Base-by-base conservation (phyloP, 306 rosid genomes). In the Cotoneaster glaucophyllus region DNA sequence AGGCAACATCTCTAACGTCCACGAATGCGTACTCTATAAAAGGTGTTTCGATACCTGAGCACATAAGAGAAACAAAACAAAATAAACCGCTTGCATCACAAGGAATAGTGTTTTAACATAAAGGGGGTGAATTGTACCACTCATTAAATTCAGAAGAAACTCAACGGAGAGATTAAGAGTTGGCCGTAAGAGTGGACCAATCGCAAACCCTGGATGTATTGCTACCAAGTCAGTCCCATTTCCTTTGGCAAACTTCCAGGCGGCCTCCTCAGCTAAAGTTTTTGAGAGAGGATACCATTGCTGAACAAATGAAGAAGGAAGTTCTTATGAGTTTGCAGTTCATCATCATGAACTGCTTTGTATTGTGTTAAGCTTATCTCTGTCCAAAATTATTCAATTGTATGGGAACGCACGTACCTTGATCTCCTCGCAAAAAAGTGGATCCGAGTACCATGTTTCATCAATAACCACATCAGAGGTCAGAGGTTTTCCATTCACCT, bases 231-330 rank as follows among this genome's bases (percentile, higher is more conserved):
- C 82, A 10, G 78, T 78, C 6, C 67, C 73, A 34, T 78, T 74
- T 6, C 32, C 85, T 29, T 78, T 31, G 2, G 79, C 66, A 39
- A 74, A 78, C 39, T 43, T 74, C 82, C 77, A 73, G 10, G 85
- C 82, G 28, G 80, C 82, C 19, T 82, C 77, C 74, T 82, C 82
- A 21, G 85, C 85, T 37, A 82, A 74, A 6, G 77, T 78, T 26
- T 78, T 82, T 12, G 82, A 68, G 44, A 76, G 69, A 6, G 14
- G 0, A 37, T 67, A 73, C 79, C 78, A 78, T 2, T n/a, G 11
- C 82, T 77, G 79, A 4, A 67, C 29, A n/a, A 9, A 3, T n/a
- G 10, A 67, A n/a, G 21, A 12, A 50, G 50, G 17, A 70, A 53
- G 44, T n/a, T 54, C 15, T 3, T 6, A 32, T 19, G 22, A 17